Conservation (phyloP, 306 rosid genomes). For the Quercus rubra region DNA sequence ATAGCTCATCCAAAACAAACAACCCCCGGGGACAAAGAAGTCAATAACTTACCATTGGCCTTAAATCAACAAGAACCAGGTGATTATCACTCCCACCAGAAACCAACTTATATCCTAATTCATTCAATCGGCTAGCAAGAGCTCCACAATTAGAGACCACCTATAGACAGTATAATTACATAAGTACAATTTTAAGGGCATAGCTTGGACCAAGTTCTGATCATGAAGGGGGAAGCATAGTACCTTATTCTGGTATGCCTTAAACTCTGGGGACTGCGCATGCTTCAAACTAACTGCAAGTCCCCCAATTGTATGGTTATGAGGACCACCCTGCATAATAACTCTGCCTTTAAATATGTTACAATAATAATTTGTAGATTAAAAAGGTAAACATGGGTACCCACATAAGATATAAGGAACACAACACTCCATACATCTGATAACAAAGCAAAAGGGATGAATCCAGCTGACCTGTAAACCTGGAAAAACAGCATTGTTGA, state of each 20-base stretch:
- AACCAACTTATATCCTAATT: conserved; percentile 76
- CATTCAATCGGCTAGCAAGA: conserved; percentile 62
- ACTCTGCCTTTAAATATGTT: background rate
- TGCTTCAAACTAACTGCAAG: conserved; percentile 83
- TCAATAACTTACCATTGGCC: conserved; percentile 72
- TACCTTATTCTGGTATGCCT: conserved; percentile 82
- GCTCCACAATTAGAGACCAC: conserved; percentile 87
- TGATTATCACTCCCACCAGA: conserved; percentile 98
- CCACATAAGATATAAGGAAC: conserved; percentile 11
- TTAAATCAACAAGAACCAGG: conserved; percentile 85
- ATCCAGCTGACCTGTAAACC: conserved; percentile 75
- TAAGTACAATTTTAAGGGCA: conserved; percentile 12
- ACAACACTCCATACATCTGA: background rate
- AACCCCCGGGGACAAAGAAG: background rate
- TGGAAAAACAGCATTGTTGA: conserved; percentile 90
- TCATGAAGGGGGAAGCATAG: conserved; percentile 8
- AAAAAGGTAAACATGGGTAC: conserved; percentile 20
- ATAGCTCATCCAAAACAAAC: background rate
- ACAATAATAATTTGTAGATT: background rate
- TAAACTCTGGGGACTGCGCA: conserved; percentile 74
- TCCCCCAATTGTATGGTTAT: conserved; percentile 95
- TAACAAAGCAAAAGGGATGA: conserved; percentile 14
- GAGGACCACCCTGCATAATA: conserved; percentile 90
- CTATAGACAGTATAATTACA: conserved; percentile 32
- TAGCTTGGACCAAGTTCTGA: background rate